Base-by-base conservation (phyloP, 768 basidiomycete species). In the Podaxis sp. region DNA sequence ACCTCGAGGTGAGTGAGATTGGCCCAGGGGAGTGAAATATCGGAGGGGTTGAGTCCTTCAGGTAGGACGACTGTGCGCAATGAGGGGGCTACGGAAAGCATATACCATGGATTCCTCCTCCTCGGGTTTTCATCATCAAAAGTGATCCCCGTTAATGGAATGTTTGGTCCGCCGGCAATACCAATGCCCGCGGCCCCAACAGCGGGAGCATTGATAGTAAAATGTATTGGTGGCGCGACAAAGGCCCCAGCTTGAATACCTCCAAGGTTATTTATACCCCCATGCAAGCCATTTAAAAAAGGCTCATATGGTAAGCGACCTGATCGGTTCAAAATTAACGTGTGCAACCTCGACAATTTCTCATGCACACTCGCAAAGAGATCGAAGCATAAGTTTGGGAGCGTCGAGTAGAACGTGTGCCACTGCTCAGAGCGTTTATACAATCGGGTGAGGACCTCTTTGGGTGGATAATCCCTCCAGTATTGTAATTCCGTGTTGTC, bases 391-490 rank as follows among this genome's bases (percentile, higher is more conserved):
- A 61, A 48, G 37, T 61, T 61, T 11, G 59, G 59, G 1, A 61
- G 44, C 0, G 59, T 61, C 10, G 59, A 61, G 46, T 61, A 61
- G 35, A 61, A 61, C n/a, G 59, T 61, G 18, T 55, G 52, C 59
- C 59, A 61, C 44, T 61, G 59, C 6, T 46, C 37, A 1, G 52
- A 54, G 16, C 59, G 42, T 50, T 18, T 55, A 23, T 61, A 61
- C 53, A 61, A 18, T 13, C 44, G 25, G 4, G 18, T 36, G 14
- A 61, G 50, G n/a, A 61, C 18, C 13, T 46, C 59, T 44, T 50
- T 47, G 2, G 59, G 59, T 4, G 59, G 59, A 36, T 55, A 61
- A 54, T 61, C 53, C 36, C 47, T 35, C 42, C 52, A 61, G 32
- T 55, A 55, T 10, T 61, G 52, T 3, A 61, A 36, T 55, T 61